Evolutionary conservation across 2,329 filamentous ascomycete species (phyloP), one percentile per base, ranked within the genome.

Genomic region (Phaeosphaeria sp.): DNA sequence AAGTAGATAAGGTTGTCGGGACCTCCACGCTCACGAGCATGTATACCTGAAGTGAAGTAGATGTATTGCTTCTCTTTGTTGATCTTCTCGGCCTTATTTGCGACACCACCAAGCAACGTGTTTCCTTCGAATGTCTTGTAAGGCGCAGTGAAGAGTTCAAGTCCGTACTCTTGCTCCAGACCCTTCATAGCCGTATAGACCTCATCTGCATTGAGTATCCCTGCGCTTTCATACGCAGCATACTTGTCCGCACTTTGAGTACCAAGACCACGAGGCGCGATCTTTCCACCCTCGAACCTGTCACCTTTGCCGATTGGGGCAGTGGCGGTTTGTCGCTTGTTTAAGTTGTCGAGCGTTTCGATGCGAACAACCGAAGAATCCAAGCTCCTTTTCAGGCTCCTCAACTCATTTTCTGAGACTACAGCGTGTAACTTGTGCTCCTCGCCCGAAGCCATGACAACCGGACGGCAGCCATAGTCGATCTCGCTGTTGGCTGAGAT

Each of bases 1-100:
- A 86, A 87, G 75, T 86, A 86, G 44, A 87, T 74, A 10, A 87
- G 75, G 57, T 83, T 80, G 66, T 88, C 85, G 0, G 85, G 80
- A 0, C 81, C 83, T n/a, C 85, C 85, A 18, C 85, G 81, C 72
- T 88, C 85, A 20, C 85, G 82, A 3, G 85, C 83, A 61, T 87
- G 85, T 27, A 87, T 82, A 15, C 79, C 83, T 20, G 80, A 80
- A 55, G 82, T 83, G 58, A 88, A 76, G 68, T 84, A 84, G 25
- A 85, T 80, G 41, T 81, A 78, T 59, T 83, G 81, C 17, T 77
- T 76, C 50, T 77, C 70, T 36, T 77, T 76, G 48, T 77, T 75
- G 18, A 72, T 72, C 48, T 77, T 75, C 46, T 78, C 77, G 25
- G 82, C 83, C 42, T 84, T 76, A 59, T 78, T 77, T 13, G 72